These are phyloP conservation scores for Sanguinoderma infundibulare DNA, from an alignment of 1,284 basidiomycete species.

Conservation along the genomic window DNA sequence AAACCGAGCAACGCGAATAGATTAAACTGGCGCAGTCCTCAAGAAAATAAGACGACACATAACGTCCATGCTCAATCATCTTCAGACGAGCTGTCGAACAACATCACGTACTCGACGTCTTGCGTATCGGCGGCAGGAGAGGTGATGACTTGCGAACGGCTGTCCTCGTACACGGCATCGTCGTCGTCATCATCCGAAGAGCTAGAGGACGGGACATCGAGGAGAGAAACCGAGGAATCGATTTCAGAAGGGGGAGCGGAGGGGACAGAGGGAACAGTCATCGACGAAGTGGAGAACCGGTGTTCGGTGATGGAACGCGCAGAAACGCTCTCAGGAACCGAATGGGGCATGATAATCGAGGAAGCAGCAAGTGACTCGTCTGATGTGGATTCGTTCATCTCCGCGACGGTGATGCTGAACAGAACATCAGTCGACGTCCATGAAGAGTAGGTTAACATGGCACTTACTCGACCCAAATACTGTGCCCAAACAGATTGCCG, in stretches of 20 bases:
- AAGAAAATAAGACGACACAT: not conserved
- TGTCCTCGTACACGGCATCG: slow-evolving; percentile 60
- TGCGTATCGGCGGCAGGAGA: slow-evolving; percentile 33
- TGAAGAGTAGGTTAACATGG: slow-evolving; percentile 11
- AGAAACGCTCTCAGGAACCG: slow-evolving; percentile 31
- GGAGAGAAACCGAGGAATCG: slow-evolving; percentile 59
- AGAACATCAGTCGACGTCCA: slow-evolving; percentile 12
- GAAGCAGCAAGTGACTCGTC: slow-evolving; percentile 62
- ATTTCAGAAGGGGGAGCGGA: slow-evolving; percentile 47
- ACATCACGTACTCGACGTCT: slow-evolving; percentile 66
- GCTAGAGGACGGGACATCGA: slow-evolving; percentile 59
- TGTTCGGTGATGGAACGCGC: slow-evolving; percentile 26
- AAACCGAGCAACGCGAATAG: not conserved
- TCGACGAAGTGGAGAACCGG: slow-evolving; percentile 28
- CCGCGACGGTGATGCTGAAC: slow-evolving; percentile 65
- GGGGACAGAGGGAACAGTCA: slow-evolving; percentile 40
- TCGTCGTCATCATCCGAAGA: slow-evolving; percentile 47
- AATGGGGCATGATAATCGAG: slow-evolving; percentile 68
- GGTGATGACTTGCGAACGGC: slow-evolving; percentile 46
- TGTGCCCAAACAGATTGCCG: slow-evolving; percentile 69
- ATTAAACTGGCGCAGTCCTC: not conserved
- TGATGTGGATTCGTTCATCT: slow-evolving; percentile 45
- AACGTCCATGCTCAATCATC: slow-evolving; percentile 38
- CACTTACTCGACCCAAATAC: slow-evolving; percentile 76
- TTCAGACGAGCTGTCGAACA: slow-evolving; percentile 69